Evolutionary conservation across 768 basidiomycete genomes (phyloP).

Genomic region (Mrakia gelida): DNA sequence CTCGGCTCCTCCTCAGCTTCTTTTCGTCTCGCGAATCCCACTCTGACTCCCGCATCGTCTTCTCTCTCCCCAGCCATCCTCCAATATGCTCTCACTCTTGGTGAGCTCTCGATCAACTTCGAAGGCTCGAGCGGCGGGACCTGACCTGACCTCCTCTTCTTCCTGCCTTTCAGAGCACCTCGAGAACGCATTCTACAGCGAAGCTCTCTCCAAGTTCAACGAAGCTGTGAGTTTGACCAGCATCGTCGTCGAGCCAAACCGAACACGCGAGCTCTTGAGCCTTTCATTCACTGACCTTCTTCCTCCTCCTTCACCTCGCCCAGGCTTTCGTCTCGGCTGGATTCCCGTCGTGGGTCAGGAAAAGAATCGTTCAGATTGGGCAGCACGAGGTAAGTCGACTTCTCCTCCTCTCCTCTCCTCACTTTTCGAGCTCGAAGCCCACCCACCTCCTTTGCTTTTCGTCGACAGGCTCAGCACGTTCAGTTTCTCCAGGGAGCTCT

Average conservation of each 20-base stretch:
- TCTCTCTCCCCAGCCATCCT: conserved; percentile 15
- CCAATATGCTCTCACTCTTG: not conserved
- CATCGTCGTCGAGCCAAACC: no score
- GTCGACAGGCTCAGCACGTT: not conserved
- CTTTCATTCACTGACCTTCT: no score
- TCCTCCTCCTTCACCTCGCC: no score
- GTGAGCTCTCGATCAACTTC: not conserved
- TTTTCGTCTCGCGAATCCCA: no score
- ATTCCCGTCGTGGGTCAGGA: conserved; percentile 51
- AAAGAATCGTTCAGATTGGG: conserved; percentile 38
- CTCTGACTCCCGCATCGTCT: no score
- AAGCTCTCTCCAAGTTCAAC: conserved; percentile 50
- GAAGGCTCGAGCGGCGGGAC: no score
- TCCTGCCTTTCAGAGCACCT: conserved; percentile 2
- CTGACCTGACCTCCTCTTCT: not conserved
- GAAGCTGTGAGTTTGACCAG: conserved; percentile 37
- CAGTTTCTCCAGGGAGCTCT: no score
- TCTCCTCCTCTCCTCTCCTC: conserved; percentile 45
- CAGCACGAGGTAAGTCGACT: not conserved
- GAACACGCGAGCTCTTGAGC: no score
- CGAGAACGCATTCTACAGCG: conserved; percentile 27
- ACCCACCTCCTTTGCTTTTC: not conserved
- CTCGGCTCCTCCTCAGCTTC: no score
- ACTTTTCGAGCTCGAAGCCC: conserved; percentile 46
- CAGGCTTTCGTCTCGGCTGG: conserved; percentile 49